Evolutionary conservation across 331 rosid species (phyloP).

Genomic region (Malus hybrid): DNA sequence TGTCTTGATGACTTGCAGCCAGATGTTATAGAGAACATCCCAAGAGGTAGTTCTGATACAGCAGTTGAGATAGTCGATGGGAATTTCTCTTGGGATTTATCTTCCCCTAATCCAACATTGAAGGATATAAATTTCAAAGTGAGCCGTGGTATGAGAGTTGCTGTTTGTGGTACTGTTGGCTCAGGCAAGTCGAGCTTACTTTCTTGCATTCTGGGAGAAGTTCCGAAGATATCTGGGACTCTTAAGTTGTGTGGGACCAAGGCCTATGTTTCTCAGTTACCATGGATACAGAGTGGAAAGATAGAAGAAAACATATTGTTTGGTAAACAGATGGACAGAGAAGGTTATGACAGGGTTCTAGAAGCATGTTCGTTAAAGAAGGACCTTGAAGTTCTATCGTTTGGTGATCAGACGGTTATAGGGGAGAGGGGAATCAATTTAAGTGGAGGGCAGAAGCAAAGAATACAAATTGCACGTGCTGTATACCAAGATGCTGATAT

Average conservation of each 20-base stretch:
- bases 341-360: constrained; percentile 58
- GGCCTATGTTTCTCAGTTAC: constrained; percentile 85
- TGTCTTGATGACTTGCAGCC: constrained; percentile 57
- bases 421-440: constrained; percentile 92
- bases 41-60: constrained; percentile 52
- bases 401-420: constrained; percentile 74
- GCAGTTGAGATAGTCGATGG: constrained; percentile 62
- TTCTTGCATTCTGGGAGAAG: constrained; percentile 75
- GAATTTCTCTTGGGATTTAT: constrained; percentile 67
- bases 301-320: constrained; percentile 81
- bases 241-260: constrained; percentile 63
- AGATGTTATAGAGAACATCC: constrained; percentile 55
- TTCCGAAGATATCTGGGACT: constrained; percentile 66
- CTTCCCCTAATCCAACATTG: constrained; percentile 49
- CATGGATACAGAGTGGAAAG: constrained; percentile 90
- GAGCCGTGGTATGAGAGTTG: constrained; percentile 65
- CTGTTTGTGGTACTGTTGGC: constrained; percentile 88
- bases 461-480: constrained; percentile 84
- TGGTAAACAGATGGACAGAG: constrained; percentile 61
- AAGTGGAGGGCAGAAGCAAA: constrained; percentile 91
- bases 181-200: constrained; percentile 90
- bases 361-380: constrained; percentile 69
- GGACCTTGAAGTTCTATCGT: constrained; percentile 68
- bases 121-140: constrained; percentile 44
- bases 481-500: constrained; percentile 81